These are phyloP conservation scores for Oryza officinalis DNA, from an alignment of 176 grass and related monocot species.

Conservation along the genomic window DNA sequence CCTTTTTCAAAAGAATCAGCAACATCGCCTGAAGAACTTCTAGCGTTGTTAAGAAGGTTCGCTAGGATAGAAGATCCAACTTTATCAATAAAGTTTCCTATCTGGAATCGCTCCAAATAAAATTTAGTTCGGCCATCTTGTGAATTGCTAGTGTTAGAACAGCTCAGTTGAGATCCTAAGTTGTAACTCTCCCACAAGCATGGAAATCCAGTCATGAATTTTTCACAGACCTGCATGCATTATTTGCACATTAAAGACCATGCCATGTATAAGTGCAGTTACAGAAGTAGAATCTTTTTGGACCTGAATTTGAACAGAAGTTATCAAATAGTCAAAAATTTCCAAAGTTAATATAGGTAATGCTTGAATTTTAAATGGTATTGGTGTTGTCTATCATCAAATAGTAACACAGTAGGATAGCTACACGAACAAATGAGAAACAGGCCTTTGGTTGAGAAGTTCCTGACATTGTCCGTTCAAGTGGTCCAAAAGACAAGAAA, in stretches of 20 bases:
- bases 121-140: not conserved
- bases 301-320: not conserved
- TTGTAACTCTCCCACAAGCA: slow-evolving; percentile 35
- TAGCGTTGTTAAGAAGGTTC: not conserved
- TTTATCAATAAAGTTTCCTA: not conserved
- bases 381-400: not conserved
- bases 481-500: not conserved
- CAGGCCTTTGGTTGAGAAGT: not conserved
- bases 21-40: not conserved
- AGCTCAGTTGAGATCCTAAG: not conserved
- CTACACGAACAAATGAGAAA: not conserved
- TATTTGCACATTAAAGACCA: slow-evolving; percentile 17
- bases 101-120: slow-evolving; percentile 31
- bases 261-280: not conserved
- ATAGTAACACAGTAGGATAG: not conserved
- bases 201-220: slow-evolving; percentile 36
- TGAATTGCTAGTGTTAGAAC: not conserved
- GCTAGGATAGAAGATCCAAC: not conserved
- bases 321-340: not conserved
- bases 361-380: not conserved
- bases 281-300: not conserved
- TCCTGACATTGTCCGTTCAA: not conserved
- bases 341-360: not conserved
- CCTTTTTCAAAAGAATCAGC: slow-evolving; percentile 20
- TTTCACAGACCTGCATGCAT: slow-evolving; percentile 35